Conservation (phyloP, 805 yeast genomes). For the Sugiyamaella boreocaroliniensis region DNA sequence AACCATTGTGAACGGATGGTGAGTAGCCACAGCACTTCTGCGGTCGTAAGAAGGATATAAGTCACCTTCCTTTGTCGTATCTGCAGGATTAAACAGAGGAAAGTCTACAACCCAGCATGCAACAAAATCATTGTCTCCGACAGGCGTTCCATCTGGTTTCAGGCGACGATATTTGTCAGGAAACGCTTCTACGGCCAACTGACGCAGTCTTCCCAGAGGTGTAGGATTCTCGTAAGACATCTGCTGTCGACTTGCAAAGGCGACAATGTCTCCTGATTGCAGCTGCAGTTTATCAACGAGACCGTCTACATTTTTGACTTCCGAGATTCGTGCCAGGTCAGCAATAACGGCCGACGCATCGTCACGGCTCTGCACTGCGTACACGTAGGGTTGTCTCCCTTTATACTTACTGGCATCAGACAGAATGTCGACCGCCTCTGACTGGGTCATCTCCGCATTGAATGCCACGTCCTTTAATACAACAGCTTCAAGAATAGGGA, state of each 20-base stretch:
- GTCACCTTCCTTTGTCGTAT: conserved; percentile 16
- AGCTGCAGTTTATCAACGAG: conserved; percentile 39
- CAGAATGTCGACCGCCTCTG: neutral
- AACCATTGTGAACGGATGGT: conserved; percentile 97
- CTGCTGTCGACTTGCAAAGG: conserved; percentile 65
- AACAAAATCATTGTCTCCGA: conserved; percentile 19
- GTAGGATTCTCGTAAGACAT: conserved; percentile 88
- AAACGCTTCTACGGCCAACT: conserved; percentile 52
- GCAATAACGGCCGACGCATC: neutral
- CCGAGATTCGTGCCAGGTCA: neutral
- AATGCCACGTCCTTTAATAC: conserved; percentile 48
- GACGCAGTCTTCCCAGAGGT: conserved; percentile 83
- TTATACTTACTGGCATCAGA: neutral
- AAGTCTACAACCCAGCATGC: conserved; percentile 79
- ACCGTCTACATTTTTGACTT: neutral
- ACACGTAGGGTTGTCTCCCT: conserved; percentile 1
- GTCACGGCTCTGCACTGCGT: neutral
- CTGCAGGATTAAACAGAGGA: conserved; percentile 76
- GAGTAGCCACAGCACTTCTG: conserved; percentile 58
- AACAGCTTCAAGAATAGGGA: conserved; percentile 69
- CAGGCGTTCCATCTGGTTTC: conserved; percentile 12
- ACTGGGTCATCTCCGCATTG: conserved; percentile 16
- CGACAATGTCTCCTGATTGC: conserved; percentile 64
- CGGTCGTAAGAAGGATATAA: conserved; percentile 59
- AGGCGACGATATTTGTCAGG: conserved; percentile 48